Base-by-base conservation (phyloP, 2,329 filamentous ascomycete species). In the Cadophora sp. region DNA sequence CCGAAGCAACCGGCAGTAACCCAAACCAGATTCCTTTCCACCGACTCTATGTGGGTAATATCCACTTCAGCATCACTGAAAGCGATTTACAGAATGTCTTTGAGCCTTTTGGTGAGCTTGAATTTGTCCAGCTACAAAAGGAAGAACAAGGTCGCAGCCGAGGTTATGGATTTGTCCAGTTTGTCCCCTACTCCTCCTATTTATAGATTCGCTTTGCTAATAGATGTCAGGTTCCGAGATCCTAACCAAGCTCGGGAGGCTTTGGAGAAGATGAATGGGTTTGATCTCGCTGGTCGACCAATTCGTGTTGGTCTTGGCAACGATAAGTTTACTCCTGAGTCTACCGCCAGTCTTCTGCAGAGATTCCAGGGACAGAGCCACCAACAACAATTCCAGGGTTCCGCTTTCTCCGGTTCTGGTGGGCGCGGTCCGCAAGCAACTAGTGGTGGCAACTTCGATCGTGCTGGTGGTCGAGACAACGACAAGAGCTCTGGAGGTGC, bases 271-370 rank as follows among this genome's bases (percentile, higher is more conserved):
- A 97, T 99, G 95, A 99, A 99, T 81, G 94, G 95, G 72, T 99
- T 98, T 83, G 96, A 98, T 82, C 89, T 99, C 74, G 96, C 96
- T 76, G 94, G 94, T 81, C 94, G 96, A 79, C 94, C 94, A 71
- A 98, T 99, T 80, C 94, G 96, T 79, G 96, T 99, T 80, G 96
- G 96, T 81, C 93, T 99, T 83, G 96, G 96, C 82, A 99, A 97
- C 84, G 96, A 99, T 92, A 98, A 98, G 88, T 98, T 98, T 83
- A 98, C 94, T 81, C 92, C 94, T 77, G 96, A 98, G 83, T 96
- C 94, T 81, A 97, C 93, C 81, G 91, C 93, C 80, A 94, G 93
- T 82, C 88, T 97, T 79, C 84, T 97, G 78, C 93, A 96, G 83
- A 93, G 93, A 82, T 96, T 97, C 84, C 91, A 93, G 80, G 91